A percentile compares a stretch with the other conserved stretches of the same genome.
Evolutionary conservation across 2,329 filamentous ascomycete genomes (phyloP).

Genomic region (Phaeophleospora eucalypticola): DNA sequence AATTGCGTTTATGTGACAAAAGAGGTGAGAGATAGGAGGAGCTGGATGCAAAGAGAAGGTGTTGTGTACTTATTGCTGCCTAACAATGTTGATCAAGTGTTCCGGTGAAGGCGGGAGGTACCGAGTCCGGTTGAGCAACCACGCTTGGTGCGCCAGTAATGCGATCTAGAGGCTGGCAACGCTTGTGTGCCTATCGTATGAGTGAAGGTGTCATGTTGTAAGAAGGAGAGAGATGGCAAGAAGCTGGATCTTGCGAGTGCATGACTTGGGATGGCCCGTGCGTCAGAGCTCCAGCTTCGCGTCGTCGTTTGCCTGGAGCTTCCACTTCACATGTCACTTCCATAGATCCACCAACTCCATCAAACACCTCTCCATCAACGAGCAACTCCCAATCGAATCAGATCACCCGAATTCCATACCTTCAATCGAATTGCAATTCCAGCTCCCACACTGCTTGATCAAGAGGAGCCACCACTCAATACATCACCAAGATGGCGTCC

Average conservation of each 20-base stretch:
- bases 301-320: not conserved
- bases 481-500: constrained; percentile 70
- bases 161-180: no score
- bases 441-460: no score
- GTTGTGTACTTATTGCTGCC: not conserved
- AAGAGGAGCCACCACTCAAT: no score
- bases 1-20: constrained; percentile 14
- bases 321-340: not conserved
- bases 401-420: not conserved
- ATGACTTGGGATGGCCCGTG: no score
- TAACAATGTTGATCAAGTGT: not conserved
- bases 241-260: no score
- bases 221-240: no score
- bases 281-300: not conserved
- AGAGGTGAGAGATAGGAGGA: not conserved
- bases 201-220: no score
- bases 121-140: not conserved
- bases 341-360: not conserved
- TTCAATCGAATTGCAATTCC: no score
- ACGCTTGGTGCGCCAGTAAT: no score
- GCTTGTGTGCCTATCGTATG: no score
- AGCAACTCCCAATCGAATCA: not conserved
- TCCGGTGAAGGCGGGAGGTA: not conserved
- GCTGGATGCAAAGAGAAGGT: not conserved
- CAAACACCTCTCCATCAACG: not conserved